A percentile compares a stretch with the other conserved stretches of the same genome.
Evolutionary conservation across 2,329 filamentous ascomycete genomes (phyloP).

Genomic region (Penicillium crustosum): DNA sequence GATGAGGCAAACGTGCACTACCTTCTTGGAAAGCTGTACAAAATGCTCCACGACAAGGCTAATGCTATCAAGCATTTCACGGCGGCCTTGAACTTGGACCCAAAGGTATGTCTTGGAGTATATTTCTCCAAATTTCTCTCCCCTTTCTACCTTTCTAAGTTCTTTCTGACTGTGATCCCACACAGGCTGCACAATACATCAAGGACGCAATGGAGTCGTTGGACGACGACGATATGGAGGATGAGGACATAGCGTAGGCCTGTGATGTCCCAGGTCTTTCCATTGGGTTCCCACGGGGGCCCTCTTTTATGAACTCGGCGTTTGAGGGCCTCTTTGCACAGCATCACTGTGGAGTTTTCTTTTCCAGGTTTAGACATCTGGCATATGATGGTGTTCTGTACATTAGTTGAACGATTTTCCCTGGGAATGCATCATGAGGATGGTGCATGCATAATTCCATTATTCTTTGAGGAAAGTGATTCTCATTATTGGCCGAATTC

Average conservation of each 20-base stretch:
- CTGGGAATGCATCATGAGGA: conserved; percentile 11
- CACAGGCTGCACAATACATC: conserved; percentile 83
- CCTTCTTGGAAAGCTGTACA: conserved; percentile 70
- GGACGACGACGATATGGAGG: conserved; percentile 67
- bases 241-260: conserved; percentile 49
- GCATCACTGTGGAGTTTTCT: conserved; percentile 26
- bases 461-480: conserved; percentile 1
- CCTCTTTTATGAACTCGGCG: conserved; percentile 19
- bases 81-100: conserved; percentile 90
- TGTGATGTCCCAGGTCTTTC: conserved; percentile 23
- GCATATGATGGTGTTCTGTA: conserved; percentile 38
- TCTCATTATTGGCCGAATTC: neutral
- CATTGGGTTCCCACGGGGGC: conserved; percentile 15
- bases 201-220: conserved; percentile 95
- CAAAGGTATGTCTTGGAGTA: conserved; percentile 67
- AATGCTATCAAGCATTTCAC: conserved; percentile 92
- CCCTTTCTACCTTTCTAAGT: conserved; percentile 6
- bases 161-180: conserved; percentile 12
- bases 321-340: conserved; percentile 23
- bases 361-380: conserved; percentile 24
- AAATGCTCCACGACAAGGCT: conserved; percentile 59
- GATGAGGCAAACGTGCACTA: conserved; percentile 97
- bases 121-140: neutral
- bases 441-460: conserved; percentile 19
- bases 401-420: conserved; percentile 33